Base-by-base conservation (phyloP, 257 asterid genomes). In the Lycium barbarum region DNA sequence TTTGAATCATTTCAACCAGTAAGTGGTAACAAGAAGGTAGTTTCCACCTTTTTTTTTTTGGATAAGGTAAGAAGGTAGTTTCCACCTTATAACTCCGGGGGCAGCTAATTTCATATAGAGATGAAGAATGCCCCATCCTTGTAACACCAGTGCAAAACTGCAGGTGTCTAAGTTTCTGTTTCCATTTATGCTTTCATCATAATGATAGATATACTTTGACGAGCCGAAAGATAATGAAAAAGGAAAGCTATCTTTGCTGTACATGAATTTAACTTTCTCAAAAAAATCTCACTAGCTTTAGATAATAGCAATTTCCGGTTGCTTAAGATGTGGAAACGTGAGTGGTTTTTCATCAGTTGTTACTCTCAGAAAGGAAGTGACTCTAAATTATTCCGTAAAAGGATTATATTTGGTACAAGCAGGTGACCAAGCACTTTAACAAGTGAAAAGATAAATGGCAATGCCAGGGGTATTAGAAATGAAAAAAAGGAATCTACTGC, bases 401-500 rank as follows among this genome's bases (percentile, higher is more conserved):
- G 33, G 84, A 65, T 22, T 49, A 22, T 74, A 74, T 47, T 74
- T 49, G 61, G 43, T 74, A 74, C 62, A 67, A 57, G 47, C 7
- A 35, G 63, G 85, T 26, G 70, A 66, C 33, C 15, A 62, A 45
- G 47, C 81, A 83, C 66, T 59, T 84, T 47, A 49, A 45, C 15
- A 82, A 81, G 85, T 84, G 59, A 83, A 83, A 84, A n/a, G 67
- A 36, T 36, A 83, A 7, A 84, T 78, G 76, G 67, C 20, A 26
- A 51, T 2, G 38, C 36, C 54, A 9, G 38, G 84, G 57, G 3
- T 14, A 79, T 59, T 57, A 62, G 35, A 74, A 49, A 65, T 38
- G 76, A 83, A 82, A 79, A 81, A 62, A 81, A 62, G 82, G 7
- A 22, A 68, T 35, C 36, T 78, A 79, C 72, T 80, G 79, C 79